Conservation (phyloP, 2,329 filamentous ascomycete species). For the Emmonsia crescens region DNA sequence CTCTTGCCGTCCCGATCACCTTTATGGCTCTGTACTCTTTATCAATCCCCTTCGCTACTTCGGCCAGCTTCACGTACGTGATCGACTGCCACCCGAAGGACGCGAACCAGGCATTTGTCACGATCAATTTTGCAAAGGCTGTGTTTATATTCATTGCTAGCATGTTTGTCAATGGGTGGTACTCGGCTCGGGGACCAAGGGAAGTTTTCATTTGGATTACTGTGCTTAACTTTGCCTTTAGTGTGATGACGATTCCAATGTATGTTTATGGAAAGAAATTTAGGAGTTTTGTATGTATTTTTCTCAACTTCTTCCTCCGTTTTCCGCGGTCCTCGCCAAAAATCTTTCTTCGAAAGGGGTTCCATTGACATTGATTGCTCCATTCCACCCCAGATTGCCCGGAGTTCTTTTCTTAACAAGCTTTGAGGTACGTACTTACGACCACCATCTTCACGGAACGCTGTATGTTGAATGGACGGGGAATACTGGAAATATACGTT, state of each 20-base stretch:
- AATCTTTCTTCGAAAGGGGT: not conserved
- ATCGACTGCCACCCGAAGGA: slow-evolving; percentile 32
- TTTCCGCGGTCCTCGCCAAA: not conserved
- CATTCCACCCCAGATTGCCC: not conserved
- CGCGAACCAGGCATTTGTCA: slow-evolving; percentile 33
- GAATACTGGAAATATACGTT: not conserved
- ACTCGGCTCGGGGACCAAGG: slow-evolving; percentile 17
- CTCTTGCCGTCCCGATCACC: slow-evolving; percentile 21
- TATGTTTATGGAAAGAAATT: slow-evolving; percentile 24
- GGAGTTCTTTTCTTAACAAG: not conserved
- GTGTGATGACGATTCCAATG: slow-evolving; percentile 15
- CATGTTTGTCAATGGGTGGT: slow-evolving; percentile 19
- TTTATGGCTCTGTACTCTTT: slow-evolving; percentile 29
- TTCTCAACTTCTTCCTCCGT: not conserved
- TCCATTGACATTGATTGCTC: not conserved
- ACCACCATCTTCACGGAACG: not conserved
- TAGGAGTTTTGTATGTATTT: slow-evolving; percentile 19
- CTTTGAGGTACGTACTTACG: not conserved
- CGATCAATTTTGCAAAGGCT: slow-evolving; percentile 33
- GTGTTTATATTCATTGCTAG: slow-evolving; percentile 25
- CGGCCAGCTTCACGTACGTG: slow-evolving; percentile 31
- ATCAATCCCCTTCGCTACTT: slow-evolving; percentile 28
- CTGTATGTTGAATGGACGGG: not conserved
- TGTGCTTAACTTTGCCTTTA: slow-evolving; percentile 11
- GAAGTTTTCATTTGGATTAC: slow-evolving; percentile 12